Conservation (phyloP, 805 yeast genomes). For the Metschnikowia kofuensis region DNA sequence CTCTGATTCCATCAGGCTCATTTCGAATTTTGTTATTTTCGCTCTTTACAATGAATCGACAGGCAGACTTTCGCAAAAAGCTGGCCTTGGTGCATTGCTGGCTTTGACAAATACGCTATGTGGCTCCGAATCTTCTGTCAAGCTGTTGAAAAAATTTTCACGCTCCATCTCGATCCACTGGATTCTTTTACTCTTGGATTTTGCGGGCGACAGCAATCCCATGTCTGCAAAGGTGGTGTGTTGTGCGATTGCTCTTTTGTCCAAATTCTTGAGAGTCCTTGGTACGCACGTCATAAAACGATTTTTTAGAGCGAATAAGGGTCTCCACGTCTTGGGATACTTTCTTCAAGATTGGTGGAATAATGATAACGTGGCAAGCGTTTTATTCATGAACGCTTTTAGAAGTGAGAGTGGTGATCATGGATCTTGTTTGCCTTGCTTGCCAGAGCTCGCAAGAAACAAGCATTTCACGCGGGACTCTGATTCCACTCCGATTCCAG, state of each 20-base stretch:
- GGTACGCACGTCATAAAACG: conserved; percentile 46
- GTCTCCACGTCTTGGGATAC: conserved; percentile 47
- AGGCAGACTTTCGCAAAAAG: conserved; percentile 31
- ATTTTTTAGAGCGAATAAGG: conserved; percentile 49
- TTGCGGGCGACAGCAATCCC: conserved; percentile 15
- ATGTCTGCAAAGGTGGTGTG: conserved; percentile 32
- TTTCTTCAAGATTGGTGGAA: conserved; percentile 47
- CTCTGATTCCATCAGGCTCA: conserved; percentile 50
- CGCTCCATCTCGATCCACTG: conserved; percentile 64
- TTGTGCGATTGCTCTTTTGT: conserved; percentile 45
- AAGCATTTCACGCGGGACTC: neutral
- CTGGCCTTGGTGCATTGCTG: conserved; percentile 31
- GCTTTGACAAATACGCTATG: conserved; percentile 38
- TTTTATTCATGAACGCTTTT: conserved; percentile 45
- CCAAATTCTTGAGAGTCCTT: conserved; percentile 45
- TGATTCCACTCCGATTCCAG: conserved; percentile 35
- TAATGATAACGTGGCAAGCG: conserved; percentile 42
- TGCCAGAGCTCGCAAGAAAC: conserved; percentile 8
- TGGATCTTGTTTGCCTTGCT: conserved; percentile 2
- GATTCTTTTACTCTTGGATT: conserved; percentile 52
- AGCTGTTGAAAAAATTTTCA: conserved; percentile 41
- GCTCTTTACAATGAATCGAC: conserved; percentile 40
- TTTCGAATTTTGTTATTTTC: conserved; percentile 48
- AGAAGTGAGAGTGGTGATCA: conserved; percentile 29
- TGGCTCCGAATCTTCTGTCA: conserved; percentile 38